A percentile compares a stretch with the other conserved stretches of the same genome.
phyloP scores from a whole-genome alignment of 2,329 filamentous ascomycete genomes.

The Pseudogymnoascus sp. region DNA sequence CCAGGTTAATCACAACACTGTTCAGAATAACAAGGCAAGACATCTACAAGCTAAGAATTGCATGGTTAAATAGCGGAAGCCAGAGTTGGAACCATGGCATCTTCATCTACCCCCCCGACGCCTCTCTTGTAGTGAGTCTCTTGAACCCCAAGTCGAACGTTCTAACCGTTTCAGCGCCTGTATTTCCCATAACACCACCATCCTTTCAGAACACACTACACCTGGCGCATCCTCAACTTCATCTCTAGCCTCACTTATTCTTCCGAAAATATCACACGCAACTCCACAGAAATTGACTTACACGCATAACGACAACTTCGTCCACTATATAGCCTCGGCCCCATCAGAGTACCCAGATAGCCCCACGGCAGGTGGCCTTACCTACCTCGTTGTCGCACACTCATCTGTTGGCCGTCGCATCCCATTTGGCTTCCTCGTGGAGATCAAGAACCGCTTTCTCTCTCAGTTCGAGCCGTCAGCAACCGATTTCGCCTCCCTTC shows the following conservation, averaged over 20 bases:
- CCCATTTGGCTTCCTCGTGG: constrained; percentile 85
- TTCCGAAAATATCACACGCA: constrained; percentile 85
- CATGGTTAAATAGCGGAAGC: neutral
- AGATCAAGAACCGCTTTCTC: constrained; percentile 84
- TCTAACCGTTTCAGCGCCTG: constrained; percentile 57
- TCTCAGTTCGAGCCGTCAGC: constrained; percentile 55
- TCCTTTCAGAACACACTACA: constrained; percentile 86
- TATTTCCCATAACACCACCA: constrained; percentile 88
- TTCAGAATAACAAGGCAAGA: neutral
- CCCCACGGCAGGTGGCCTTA: constrained; percentile 69
- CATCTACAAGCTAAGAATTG: neutral
- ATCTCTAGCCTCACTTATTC: constrained; percentile 83
- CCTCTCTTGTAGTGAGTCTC: constrained; percentile 64
- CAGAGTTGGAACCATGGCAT: constrained; percentile 49
- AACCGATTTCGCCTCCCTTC: constrained; percentile 70
- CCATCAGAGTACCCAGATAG: constrained; percentile 54
- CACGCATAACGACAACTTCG: constrained; percentile 83
- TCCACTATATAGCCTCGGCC: constrained; percentile 89
- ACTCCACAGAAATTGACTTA: constrained; percentile 84
- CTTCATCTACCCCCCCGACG: constrained; percentile 59
- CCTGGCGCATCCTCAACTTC: constrained; percentile 77
- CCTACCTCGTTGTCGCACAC: constrained; percentile 84
- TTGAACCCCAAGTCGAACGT: constrained; percentile 8
- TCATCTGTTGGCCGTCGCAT: constrained; percentile 76
- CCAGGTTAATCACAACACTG: neutral